These are phyloP conservation scores for Erodium trifolium DNA, from an alignment of 441 rosid species.

Conservation along the genomic window DNA sequence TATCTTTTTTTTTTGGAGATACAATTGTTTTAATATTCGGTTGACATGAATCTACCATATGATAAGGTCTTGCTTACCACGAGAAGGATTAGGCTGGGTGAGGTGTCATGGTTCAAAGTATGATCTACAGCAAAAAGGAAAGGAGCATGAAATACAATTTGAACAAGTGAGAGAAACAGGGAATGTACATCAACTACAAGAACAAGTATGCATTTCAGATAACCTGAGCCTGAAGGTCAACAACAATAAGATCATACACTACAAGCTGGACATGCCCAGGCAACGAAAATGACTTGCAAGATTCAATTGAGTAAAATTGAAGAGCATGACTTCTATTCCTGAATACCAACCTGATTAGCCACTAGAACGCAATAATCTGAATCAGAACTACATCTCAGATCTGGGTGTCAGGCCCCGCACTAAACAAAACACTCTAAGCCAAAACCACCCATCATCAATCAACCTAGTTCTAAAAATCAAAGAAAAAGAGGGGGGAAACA, in stretches of 20 bases:
- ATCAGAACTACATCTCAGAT: constrained; percentile 33
- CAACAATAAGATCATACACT: background rate
- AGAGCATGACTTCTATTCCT: constrained; percentile 23
- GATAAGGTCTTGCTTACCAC: no score
- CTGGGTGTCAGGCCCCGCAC: constrained; percentile 37
- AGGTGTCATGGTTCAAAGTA: no score
- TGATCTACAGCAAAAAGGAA: no score
- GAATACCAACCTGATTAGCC: constrained; percentile 18
- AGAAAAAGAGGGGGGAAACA: constrained; percentile 14
- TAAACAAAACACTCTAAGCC: constrained; percentile 43
- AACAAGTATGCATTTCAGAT: no score
- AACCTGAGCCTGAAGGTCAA: background rate
- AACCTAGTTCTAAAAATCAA: constrained; percentile 35
- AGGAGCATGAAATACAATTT: no score
- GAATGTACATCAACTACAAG: no score
- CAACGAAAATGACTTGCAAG: background rate
- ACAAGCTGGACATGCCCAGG: background rate
- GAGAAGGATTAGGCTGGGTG: no score
- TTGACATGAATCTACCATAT: no score
- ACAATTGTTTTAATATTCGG: no score
- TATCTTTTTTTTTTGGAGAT: no score
- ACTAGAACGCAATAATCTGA: constrained; percentile 21
- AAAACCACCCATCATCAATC: constrained; percentile 36
- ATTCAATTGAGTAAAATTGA: constrained; percentile 21
- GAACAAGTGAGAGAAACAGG: no score